These are phyloP conservation scores for Cytospora piceae DNA, from an alignment of 2,329 filamentous ascomycete species.

Conservation along the genomic window DNA sequence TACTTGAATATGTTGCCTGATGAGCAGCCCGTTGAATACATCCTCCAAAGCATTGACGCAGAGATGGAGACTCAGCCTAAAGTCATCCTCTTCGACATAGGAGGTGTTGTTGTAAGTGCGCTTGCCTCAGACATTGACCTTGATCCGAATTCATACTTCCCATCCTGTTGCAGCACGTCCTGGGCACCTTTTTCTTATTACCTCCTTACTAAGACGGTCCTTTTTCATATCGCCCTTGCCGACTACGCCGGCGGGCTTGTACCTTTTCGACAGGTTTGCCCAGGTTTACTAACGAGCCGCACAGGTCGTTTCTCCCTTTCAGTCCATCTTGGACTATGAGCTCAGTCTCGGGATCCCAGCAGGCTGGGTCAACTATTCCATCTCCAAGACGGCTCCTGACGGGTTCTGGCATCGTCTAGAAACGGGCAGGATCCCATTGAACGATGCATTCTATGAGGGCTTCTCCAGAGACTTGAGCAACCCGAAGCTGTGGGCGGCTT, in stretches of 20 bases:
- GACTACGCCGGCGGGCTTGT: too few species aligned
- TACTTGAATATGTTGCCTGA: slow-evolving; percentile 31
- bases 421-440: slow-evolving; percentile 77
- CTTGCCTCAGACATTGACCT: background rate
- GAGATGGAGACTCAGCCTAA: slow-evolving; percentile 62
- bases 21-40: slow-evolving; percentile 37
- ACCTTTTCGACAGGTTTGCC: background rate
- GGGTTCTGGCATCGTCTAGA: slow-evolving; percentile 91
- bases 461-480: slow-evolving; percentile 78
- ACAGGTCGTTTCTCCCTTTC: slow-evolving; percentile 88
- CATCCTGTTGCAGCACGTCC: background rate
- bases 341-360: slow-evolving; percentile 73
- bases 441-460: slow-evolving; percentile 72
- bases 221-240: slow-evolving; percentile 1
- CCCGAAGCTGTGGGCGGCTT: slow-evolving; percentile 69
- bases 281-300: slow-evolving; percentile 31
- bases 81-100: slow-evolving; percentile 90
- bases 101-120: slow-evolving; percentile 87
- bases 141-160: too few species aligned
- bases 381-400: slow-evolving; percentile 74
- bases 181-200: slow-evolving; percentile 10
- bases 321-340: slow-evolving; percentile 92
- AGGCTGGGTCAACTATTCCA: slow-evolving; percentile 91
- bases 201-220: slow-evolving; percentile 1
- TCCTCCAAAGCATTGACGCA: slow-evolving; percentile 39